These are phyloP conservation scores for Pleodorina starrii DNA, from an alignment of 139 green algal genomes.

Conservation along the genomic window DNA sequence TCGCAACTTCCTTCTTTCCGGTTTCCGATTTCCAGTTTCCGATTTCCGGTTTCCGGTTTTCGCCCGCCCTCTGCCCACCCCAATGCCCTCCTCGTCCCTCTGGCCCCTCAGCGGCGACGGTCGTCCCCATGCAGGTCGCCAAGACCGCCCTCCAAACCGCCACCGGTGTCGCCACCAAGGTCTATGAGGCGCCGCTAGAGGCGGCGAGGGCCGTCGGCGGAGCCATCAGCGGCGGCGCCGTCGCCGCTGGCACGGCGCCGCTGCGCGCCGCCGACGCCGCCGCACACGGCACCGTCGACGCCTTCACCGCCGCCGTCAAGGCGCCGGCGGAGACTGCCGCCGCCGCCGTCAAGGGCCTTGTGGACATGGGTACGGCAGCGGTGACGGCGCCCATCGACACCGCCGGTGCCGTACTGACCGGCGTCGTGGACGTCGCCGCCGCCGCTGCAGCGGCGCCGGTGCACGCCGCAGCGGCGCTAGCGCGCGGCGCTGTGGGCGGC, in stretches of 20 bases:
- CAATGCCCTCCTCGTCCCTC: too few species aligned
- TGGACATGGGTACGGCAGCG: background rate
- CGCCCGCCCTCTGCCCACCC: too few species aligned
- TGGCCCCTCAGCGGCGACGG: too few species aligned
- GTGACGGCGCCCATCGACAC: background rate
- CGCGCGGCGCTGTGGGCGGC: background rate
- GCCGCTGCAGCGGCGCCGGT: background rate
- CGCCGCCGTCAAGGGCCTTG: background rate
- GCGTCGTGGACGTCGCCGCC: background rate
- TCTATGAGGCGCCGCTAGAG: conserved; percentile 44
- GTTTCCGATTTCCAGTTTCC: too few species aligned
- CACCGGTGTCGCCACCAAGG: conserved; percentile 24
- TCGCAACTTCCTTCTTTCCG: too few species aligned
- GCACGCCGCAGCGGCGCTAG: background rate
- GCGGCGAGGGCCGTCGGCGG: background rate
- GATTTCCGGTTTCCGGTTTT: too few species aligned
- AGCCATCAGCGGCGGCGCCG: background rate
- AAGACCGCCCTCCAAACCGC: conserved; percentile 14
- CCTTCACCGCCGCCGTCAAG: conserved; percentile 20
- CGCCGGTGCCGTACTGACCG: background rate
- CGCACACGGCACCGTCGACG: conserved; percentile 6
- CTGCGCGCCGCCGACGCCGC: background rate
- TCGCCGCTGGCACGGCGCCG: conserved; percentile 21
- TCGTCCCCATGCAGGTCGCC: background rate
- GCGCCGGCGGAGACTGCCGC: background rate